Evolutionary conservation across 805 yeast species (phyloP).

Genomic region (Ogataea saltuana): DNA sequence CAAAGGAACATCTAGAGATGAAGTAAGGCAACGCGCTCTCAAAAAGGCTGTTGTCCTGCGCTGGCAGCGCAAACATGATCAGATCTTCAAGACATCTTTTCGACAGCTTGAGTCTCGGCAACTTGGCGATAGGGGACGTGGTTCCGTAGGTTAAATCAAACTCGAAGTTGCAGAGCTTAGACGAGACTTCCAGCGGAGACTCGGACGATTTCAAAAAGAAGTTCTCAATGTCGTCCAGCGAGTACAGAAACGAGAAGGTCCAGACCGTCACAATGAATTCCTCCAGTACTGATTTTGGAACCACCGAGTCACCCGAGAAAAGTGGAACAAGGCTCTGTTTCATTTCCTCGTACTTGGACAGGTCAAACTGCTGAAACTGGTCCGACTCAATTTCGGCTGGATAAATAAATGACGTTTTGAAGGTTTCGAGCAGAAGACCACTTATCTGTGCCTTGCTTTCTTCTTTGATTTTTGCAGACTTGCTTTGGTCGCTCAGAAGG

Average conservation of each 20-base stretch:
- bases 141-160: conserved; percentile 61
- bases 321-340: conserved; percentile 44
- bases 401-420: conserved; percentile 43
- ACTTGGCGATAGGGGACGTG: conserved; percentile 48
- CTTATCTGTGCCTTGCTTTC: conserved; percentile 34
- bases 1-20: conserved; percentile 57
- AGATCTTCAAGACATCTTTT: conserved; percentile 57
- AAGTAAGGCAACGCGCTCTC: conserved; percentile 47
- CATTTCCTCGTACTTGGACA: conserved; percentile 44
- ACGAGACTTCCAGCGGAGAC: conserved; percentile 38
- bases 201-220: conserved; percentile 22
- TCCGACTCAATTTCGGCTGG: conserved; percentile 23
- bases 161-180: conserved; percentile 41
- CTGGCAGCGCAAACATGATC: conserved; percentile 40
- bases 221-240: conserved; percentile 54
- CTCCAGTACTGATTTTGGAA: conserved; percentile 36
- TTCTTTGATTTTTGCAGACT: conserved; percentile 12
- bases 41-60: conserved; percentile 24
- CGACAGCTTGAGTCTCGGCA: conserved; percentile 51
- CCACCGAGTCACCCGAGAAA: conserved; percentile 34
- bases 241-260: conserved; percentile 59
- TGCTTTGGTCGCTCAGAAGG: conserved; percentile 16
- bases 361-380: conserved; percentile 45
- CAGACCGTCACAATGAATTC: conserved; percentile 53
- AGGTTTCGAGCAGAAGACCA: conserved; percentile 43